Conservation (phyloP, 129 eudicot species). For the Pseudognaphalium luteoalbum region DNA sequence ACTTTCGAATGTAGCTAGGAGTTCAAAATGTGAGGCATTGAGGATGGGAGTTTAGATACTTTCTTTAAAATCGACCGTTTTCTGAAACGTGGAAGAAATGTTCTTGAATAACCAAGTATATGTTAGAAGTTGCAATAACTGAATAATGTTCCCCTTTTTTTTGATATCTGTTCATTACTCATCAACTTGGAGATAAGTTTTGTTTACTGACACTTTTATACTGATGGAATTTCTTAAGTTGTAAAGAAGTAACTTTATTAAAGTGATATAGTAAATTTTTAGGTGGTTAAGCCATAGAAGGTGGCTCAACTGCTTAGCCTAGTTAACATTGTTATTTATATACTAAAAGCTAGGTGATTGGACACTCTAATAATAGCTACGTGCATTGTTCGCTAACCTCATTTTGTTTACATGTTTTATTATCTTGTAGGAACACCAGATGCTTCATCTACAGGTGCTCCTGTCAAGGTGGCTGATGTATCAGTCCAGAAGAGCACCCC, state of each 20-base stretch:
- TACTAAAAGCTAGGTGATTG: neutral
- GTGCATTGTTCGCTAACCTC: neutral
- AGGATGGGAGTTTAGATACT: no score
- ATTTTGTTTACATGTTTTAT: neutral
- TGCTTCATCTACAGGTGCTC: slow-evolving; percentile 35
- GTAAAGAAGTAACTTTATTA: neutral
- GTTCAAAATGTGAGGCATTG: no score
- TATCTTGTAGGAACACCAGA: slow-evolving; percentile 19
- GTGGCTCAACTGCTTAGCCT: neutral
- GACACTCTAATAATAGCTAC: neutral
- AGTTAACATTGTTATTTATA: neutral
- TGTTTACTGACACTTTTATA: neutral
- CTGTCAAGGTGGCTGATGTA: slow-evolving; percentile 44
- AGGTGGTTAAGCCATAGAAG: neutral
- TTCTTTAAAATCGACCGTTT: neutral
- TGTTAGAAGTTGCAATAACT: neutral
- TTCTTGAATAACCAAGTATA: neutral
- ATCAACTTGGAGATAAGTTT: neutral
- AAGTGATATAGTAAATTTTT: neutral
- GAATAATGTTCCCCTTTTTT: neutral
- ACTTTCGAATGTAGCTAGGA: no score
- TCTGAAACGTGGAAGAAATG: neutral
- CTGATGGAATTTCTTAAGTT: neutral
- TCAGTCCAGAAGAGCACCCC: slow-evolving; percentile 49
- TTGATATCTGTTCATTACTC: no score